These are phyloP conservation scores for Balansia obtecta DNA, from an alignment of 2,329 filamentous ascomycete genomes.

Conservation along the genomic window DNA sequence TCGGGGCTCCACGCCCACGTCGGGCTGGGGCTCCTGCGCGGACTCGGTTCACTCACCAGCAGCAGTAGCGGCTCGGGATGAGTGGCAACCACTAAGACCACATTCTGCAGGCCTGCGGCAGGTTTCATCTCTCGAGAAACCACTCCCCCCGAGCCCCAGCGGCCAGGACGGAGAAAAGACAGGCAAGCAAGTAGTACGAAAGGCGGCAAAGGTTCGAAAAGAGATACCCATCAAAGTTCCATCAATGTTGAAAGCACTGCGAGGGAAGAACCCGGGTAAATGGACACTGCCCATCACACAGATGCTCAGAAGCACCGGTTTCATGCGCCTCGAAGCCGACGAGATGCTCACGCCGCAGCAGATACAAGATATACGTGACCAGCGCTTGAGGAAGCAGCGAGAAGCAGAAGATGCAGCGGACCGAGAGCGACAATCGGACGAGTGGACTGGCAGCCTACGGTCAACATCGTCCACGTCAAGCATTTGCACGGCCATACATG, in stretches of 20 bases:
- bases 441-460: neutral
- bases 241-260: neutral
- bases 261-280: slow-evolving; percentile 20
- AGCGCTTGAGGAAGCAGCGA: neutral
- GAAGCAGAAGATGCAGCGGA: neutral
- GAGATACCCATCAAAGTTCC: neutral
- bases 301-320: slow-evolving; percentile 40
- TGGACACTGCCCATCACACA: slow-evolving; percentile 46
- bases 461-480: neutral
- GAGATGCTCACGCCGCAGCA: slow-evolving; percentile 30
- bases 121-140: neutral
- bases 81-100: too few relatives aligned
- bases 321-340: slow-evolving; percentile 42
- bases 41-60: neutral
- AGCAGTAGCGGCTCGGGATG: neutral
- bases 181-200: neutral
- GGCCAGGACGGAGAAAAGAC: neutral
- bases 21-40: neutral
- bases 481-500: neutral
- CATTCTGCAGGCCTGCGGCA: too few relatives aligned
- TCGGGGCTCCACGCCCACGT: slow-evolving; percentile 1
- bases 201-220: neutral
- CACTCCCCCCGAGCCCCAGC: slow-evolving; percentile 13
- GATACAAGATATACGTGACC: neutral
- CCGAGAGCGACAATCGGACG: slow-evolving; percentile 1